Conservation (phyloP, 2,329 filamentous ascomycete species). For the Plectosphaerella cucumerina region DNA sequence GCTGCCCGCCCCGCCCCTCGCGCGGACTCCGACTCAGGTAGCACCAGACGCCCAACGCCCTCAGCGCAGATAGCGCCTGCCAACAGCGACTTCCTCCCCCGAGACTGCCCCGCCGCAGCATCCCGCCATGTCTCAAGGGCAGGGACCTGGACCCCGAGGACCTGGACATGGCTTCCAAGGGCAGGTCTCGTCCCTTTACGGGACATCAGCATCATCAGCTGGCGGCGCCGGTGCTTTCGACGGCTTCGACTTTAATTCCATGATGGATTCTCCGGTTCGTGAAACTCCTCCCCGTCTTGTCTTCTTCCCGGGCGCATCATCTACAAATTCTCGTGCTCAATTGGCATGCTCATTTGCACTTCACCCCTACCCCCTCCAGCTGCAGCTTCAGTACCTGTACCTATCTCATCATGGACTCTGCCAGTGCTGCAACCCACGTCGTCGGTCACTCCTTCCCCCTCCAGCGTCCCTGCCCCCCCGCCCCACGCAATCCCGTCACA, state of each 20-base stretch:
- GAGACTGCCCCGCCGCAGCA: neutral
- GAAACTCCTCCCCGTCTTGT: neutral
- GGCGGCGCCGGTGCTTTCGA: neutral
- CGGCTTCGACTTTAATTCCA: slow-evolving; percentile 1
- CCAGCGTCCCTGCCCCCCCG: neutral
- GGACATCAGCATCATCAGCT: neutral
- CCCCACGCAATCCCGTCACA: neutral
- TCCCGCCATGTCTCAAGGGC: neutral
- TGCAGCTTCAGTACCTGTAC: no score
- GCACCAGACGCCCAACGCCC: no score
- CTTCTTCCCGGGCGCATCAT: neutral
- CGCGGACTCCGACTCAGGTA: no score
- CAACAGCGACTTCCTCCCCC: neutral
- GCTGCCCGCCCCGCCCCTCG: no score
- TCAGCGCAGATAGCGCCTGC: no score
- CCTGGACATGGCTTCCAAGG: no score
- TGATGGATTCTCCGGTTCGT: neutral
- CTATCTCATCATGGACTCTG: no score
- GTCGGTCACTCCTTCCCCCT: neutral
- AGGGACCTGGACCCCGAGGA: no score
- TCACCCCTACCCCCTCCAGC: neutral
- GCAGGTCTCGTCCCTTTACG: neutral
- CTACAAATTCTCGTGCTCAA: no score
- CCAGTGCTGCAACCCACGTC: no score
- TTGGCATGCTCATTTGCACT: no score